Base-by-base conservation (phyloP, 1,139 yeast genomes). In the Magnusiomyces clavatus region DNA sequence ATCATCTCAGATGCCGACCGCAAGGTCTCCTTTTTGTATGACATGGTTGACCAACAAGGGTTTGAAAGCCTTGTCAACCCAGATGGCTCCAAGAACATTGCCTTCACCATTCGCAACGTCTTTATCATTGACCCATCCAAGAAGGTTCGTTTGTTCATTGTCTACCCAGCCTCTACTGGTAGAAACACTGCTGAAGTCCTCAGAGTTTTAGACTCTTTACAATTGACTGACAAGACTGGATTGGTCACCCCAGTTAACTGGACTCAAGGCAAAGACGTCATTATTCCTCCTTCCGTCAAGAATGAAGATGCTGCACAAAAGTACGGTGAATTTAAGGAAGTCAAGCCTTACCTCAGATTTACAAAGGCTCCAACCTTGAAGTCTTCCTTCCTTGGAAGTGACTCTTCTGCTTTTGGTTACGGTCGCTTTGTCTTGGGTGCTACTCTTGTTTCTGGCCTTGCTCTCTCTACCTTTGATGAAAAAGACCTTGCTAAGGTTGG, bases 91-190 rank as follows among this genome's bases (percentile, higher is more conserved):
- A 36, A 11, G 10, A 14, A 43, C 13, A 13, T 43, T 14, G 20
- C 46, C 10, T 78, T 83, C 68, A 86, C 96, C 55, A 84, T 88
- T 68, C 85, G 96, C 74, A 83, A 92, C 17, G 96, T 88, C 47
- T 88, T 83, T 71, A 74, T 88, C 67, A 86, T 88, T 67, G 96
- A 88, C 69, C 96, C 96, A 56, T 67, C 74, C 59, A 88, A 88
- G 78, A 88, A 84, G 71, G 80, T 88, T 64, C 82, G 96, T 70
- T 76, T 86, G 65, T 81, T 82, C 58, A 71, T 88, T 74, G 80
- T 90, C 20, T 88, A 88, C 75, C 96, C 96, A 53, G 94, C 96
- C 53, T 81, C 94, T 48, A 83, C 87, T 57, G 96, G 96, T 67
- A 82, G 96, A 76, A 88, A 88, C 80, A 77, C 95, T 53, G 77